Evolutionary conservation across 345 rosid genomes (phyloP).

Genomic region (Bruguiera sexangula): DNA sequence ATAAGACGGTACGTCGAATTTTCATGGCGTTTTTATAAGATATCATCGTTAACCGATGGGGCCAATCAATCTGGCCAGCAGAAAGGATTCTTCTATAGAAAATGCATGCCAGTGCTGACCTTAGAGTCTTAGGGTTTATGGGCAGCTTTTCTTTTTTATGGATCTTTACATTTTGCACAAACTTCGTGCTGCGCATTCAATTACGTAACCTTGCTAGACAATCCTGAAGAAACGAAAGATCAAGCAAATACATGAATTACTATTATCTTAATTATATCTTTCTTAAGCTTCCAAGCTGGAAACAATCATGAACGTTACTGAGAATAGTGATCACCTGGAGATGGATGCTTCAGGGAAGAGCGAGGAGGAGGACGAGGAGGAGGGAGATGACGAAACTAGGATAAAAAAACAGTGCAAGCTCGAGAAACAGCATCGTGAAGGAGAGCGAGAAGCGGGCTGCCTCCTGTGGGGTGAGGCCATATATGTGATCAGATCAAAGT

Average conservation of each 20-base stretch:
- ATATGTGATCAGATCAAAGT: slow-evolving; percentile 58
- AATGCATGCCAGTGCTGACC: too few species aligned
- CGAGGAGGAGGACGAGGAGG: slow-evolving; percentile 16
- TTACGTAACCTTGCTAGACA: too few species aligned
- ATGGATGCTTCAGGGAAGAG: slow-evolving; percentile 9
- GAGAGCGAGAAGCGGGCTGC: slow-evolving; percentile 22
- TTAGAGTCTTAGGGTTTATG: too few species aligned
- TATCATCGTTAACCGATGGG: too few species aligned
- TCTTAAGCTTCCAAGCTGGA: not conserved
- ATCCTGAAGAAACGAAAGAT: too few species aligned
- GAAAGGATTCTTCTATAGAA: too few species aligned
- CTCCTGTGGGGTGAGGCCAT: slow-evolving; percentile 49
- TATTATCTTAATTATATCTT: not conserved
- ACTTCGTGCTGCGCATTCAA: too few species aligned
- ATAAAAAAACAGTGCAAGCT: slow-evolving; percentile 30
- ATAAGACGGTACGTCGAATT: too few species aligned
- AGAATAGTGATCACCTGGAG: slow-evolving; percentile 9
- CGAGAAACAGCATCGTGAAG: slow-evolving; percentile 34
- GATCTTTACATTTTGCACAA: too few species aligned
- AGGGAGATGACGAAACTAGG: slow-evolving; percentile 28
- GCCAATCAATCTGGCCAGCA: too few species aligned
- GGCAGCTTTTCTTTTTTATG: too few species aligned
- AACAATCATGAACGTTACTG: slow-evolving; percentile 6
- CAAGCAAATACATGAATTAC: slow-evolving; percentile 3
- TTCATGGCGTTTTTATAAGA: too few species aligned